These are phyloP conservation scores for Yamadazyma oceani DNA, from an alignment of 1,139 yeast species.

Conservation along the genomic window DNA sequence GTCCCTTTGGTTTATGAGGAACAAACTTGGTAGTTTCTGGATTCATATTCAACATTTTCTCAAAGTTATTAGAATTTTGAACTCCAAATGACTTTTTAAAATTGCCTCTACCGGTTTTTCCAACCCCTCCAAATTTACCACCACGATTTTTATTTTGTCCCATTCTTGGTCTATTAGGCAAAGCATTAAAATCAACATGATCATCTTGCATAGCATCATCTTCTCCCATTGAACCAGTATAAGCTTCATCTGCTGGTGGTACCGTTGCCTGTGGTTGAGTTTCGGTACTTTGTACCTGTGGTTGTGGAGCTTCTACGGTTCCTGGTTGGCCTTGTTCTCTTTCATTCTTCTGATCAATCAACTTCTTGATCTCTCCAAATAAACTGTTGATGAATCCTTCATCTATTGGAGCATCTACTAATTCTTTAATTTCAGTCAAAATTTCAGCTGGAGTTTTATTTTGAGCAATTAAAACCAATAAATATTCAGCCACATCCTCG, in stretches of 20 bases:
- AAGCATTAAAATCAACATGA: slow-evolving; percentile 14
- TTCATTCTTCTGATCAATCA: slow-evolving; percentile 20
- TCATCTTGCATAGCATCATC: slow-evolving; percentile 16
- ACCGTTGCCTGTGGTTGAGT: slow-evolving; percentile 6
- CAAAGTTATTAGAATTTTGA: slow-evolving; percentile 40
- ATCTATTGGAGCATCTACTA: slow-evolving; percentile 66
- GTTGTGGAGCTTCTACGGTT: slow-evolving; percentile 16
- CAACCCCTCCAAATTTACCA: slow-evolving; percentile 14
- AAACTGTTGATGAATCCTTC: slow-evolving; percentile 50
- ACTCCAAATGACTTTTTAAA: slow-evolving; percentile 31
- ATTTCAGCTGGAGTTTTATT: slow-evolving; percentile 67
- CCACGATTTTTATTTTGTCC: slow-evolving; percentile 1
- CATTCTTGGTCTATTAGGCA: slow-evolving; percentile 13
- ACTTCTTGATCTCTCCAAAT: slow-evolving; percentile 53
- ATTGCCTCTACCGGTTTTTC: slow-evolving; percentile 10
- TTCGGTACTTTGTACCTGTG: slow-evolving; percentile 15
- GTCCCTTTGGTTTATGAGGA: slow-evolving; percentile 52
- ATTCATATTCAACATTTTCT: slow-evolving; percentile 39
- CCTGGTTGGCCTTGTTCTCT: slow-evolving; percentile 14
- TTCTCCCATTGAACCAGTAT: slow-evolving; percentile 5
- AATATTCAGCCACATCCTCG: slow-evolving; percentile 77
- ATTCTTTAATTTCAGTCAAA: slow-evolving; percentile 59
- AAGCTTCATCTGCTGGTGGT: too few relatives aligned
- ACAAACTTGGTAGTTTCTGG: slow-evolving; percentile 26
- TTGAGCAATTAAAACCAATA: slow-evolving; percentile 70